These are phyloP conservation scores for Aspergillus brunneoviolaceus DNA, from an alignment of 2,329 filamentous ascomycete genomes.

Conservation along the genomic window DNA sequence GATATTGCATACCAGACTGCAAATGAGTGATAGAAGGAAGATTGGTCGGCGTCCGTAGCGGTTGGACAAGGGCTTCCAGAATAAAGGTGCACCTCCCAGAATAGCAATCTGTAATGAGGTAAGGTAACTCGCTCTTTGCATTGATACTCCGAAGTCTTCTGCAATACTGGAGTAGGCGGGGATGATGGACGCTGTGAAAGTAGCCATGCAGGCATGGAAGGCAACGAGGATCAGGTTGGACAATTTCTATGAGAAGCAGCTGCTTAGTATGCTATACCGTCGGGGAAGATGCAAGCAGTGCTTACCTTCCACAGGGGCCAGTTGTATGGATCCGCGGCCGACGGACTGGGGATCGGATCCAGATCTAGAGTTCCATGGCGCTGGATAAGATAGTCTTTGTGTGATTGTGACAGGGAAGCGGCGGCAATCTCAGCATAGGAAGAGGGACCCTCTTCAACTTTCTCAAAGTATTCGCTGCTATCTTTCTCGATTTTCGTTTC, in stretches of 20 bases:
- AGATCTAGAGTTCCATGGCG: constrained; percentile 55
- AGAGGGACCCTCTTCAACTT: constrained; percentile 3
- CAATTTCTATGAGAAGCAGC: constrained; percentile 15
- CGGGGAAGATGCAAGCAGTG: background rate
- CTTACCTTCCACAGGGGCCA: constrained; percentile 53
- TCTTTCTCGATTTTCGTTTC: constrained; percentile 9
- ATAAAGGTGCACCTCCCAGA: constrained; percentile 53
- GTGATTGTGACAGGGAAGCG: constrained; percentile 22
- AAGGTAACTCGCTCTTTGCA: constrained; percentile 54
- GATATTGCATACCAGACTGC: constrained; percentile 54
- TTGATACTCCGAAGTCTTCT: constrained; percentile 48
- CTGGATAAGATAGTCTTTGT: constrained; percentile 49
- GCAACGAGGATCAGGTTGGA: constrained; percentile 51
- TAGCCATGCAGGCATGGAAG: constrained; percentile 59
- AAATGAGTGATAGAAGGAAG: constrained; percentile 53
- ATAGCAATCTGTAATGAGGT: constrained; percentile 57
- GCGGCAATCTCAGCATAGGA: constrained; percentile 4
- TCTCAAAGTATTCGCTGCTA: constrained; percentile 17
- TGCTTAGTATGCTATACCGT: too few species aligned
- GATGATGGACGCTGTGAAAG: constrained; percentile 58
- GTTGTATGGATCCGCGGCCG: constrained; percentile 56
- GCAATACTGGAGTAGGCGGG: constrained; percentile 55
- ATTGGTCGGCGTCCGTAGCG: constrained; percentile 56
- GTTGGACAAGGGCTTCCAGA: constrained; percentile 58
- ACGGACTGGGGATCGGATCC: constrained; percentile 52